Conservation (phyloP, 768 basidiomycete species). For the Psilocybe subaeruginosa region DNA sequence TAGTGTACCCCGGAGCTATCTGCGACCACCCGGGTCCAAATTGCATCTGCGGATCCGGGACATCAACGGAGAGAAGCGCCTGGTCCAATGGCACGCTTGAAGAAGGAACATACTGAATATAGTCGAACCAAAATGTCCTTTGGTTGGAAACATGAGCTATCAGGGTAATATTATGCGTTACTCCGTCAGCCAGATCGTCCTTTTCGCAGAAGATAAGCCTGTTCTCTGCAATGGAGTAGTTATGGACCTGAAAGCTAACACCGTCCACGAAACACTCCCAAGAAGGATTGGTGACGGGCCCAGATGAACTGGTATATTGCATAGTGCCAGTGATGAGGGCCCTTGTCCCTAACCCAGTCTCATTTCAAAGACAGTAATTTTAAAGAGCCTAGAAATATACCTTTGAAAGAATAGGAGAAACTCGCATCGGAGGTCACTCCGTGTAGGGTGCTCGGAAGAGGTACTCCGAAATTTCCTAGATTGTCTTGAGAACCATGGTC, state of each 20-base stretch:
- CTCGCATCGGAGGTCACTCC: constrained; percentile 26
- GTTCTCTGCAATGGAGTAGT: constrained; percentile 16
- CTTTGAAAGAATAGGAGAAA: constrained; percentile 24
- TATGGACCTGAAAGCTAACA: constrained; percentile 14
- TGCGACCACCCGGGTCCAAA: constrained; percentile 23
- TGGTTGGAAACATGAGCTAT: constrained; percentile 18
- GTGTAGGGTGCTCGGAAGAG: constrained; percentile 31
- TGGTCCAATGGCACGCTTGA: constrained; percentile 15
- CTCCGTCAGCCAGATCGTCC: constrained; percentile 17
- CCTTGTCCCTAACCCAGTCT: constrained; percentile 7
- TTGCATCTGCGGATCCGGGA: constrained; percentile 21
- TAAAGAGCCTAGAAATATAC: background rate
- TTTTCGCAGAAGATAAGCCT: constrained; percentile 25
- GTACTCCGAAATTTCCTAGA: constrained; percentile 34
- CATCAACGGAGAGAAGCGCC: constrained; percentile 14
- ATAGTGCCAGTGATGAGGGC: constrained; percentile 25
- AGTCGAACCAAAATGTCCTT: constrained; percentile 34
- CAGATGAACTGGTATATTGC: constrained; percentile 9
- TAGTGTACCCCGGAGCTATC: constrained; percentile 3
- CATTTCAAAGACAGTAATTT: background rate
- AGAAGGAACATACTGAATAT: constrained; percentile 26
- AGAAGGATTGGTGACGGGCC: constrained; percentile 20
- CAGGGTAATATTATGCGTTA: constrained; percentile 24
- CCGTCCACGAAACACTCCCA: constrained; percentile 32
- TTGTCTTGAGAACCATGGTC: constrained; percentile 28